Base-by-base conservation (phyloP, 192 early-diverging fungal species). In the Podila horticola region DNA sequence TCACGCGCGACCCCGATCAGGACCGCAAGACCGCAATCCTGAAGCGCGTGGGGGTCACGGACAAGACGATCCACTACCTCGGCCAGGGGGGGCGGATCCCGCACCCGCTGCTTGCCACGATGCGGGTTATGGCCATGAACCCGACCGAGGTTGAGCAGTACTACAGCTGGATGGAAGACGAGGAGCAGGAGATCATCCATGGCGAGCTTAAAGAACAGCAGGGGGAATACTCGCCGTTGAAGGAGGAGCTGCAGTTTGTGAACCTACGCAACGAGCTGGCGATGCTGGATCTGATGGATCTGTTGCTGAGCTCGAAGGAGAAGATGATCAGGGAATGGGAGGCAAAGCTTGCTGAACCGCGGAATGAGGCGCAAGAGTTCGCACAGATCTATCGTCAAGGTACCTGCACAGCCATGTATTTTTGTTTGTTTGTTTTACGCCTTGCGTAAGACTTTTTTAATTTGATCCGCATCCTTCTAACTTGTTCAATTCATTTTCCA, bases 111-210 rank as follows among this genome's bases (percentile, higher is more conserved):
- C 64, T 92, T n/a, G 36, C 84, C 57, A 79, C 88, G 58, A 85
- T 93, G 81, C 86, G 91, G 2, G 89, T 93, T 1, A 77, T 92
- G 84, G 87, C 85, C n/a, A 93, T 93, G 92, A 92, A 87, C 52
- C 72, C 73, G 13, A 66, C 66, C 2, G 91, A 92, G 50, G 71
- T 79, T 5, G 63, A 48, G 12, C 41, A 55, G 55, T 76, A 22
- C 30, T 38, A 38, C 41, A 22, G 31, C 5, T 45, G 57, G 5
- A 65, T 69, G 15, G 29, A 74, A 1, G 55, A 74, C 15, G 49
- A 59, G 15, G 63, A 72, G 12, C 38, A 48, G 36, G 19, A 72
- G 17, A 26, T 57, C 22, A 49, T 57, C 12, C 36, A 58, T 17
- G 55, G 55, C 24, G 67, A 60, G 36, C 38, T n/a, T 4, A 57